phyloP scores from a whole-genome alignment of 2,329 filamentous ascomycete species.

The Microascus cirrosus region DNA sequence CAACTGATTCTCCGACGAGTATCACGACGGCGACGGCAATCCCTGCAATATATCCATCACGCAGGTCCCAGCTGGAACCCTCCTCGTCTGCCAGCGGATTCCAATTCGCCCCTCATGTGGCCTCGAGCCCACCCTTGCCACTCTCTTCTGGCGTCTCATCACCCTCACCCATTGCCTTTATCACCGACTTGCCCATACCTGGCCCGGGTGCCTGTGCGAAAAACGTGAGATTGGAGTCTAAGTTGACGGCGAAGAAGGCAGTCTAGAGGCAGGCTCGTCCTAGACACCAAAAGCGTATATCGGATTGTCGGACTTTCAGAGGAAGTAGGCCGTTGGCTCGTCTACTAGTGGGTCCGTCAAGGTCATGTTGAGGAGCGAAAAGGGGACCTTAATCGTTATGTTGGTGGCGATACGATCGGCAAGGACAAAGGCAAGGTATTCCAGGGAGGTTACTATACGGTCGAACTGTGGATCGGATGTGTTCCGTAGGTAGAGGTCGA shows the following conservation, averaged over 20 bases:
- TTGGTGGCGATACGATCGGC: no score
- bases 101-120: not conserved
- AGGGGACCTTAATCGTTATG: constrained; percentile 12
- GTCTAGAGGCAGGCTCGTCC: constrained; percentile 35
- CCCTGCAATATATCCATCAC: not conserved
- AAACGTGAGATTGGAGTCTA: constrained; percentile 20
- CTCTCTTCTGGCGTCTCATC: not conserved
- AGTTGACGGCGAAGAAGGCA: constrained; percentile 30
- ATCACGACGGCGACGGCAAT: not conserved
- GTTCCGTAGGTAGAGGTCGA: no score
- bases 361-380: constrained; percentile 23
- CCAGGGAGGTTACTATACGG: no score
- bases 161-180: not conserved
- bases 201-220: constrained; percentile 29
- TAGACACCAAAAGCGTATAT: constrained; percentile 16
- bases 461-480: no score
- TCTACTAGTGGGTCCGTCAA: constrained; percentile 21
- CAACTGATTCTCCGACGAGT: no score
- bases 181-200: constrained; percentile 9
- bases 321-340: constrained; percentile 26
- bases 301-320: constrained; percentile 20
- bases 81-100: not conserved
- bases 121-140: not conserved
- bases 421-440: no score
- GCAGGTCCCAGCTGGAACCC: not conserved